Evolutionary conservation across 768 basidiomycete species (phyloP), one percentile per base, ranked within the genome.

Genomic region (button mushroom (Agaricus bisporus)): DNA sequence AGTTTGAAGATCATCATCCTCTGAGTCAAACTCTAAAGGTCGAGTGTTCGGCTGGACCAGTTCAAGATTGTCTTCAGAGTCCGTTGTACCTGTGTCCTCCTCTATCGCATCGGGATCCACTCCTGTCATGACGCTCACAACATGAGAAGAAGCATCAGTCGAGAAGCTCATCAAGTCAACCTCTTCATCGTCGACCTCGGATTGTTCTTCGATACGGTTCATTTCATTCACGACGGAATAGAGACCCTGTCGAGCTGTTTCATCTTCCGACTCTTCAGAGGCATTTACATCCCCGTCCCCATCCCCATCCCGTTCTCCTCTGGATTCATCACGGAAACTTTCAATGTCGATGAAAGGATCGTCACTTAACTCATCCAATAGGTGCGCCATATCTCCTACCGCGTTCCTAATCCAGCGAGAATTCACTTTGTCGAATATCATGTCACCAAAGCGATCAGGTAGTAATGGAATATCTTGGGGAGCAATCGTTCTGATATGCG

Each of bases 281-380:
- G 42, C 50, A 11, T 57, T 60, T 36, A 54, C 60, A 11, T 57
- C 61, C 39, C 43, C 50, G 8, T 57, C 61, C 35, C 55, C 61
- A 11, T 57, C 61, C 35, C 55, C 61, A 11, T 57, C 61, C 39
- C 56, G 59, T 43, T 64, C 65, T 11, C 68, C 68, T 45, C 66
- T 68, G 20, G 79, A 76, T 52, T 87, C 87, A 51, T 88, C 86
- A 32, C 79, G 73, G 61, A 94, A 65, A 60, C 91, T 93, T 64
- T 95, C 94, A 50, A 98, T 87, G 60, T 94, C 94, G 29, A 82
- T 81, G 68, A 98, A 98, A 7, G 91, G 89, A 71, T 98, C 95
- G 60, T 91, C 90, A 57, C 88, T 89, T 41, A 78, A 74, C 39
- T 78, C 70, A 57, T 59, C 72, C 59, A 53, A 56, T 35, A 61